Percentiles rank a stretch among this genome's conserved stretches.
These are phyloP conservation scores for Trichoderma harzianum DNA, from an alignment of 2,329 filamentous ascomycete species.

Conservation along the genomic window DNA sequence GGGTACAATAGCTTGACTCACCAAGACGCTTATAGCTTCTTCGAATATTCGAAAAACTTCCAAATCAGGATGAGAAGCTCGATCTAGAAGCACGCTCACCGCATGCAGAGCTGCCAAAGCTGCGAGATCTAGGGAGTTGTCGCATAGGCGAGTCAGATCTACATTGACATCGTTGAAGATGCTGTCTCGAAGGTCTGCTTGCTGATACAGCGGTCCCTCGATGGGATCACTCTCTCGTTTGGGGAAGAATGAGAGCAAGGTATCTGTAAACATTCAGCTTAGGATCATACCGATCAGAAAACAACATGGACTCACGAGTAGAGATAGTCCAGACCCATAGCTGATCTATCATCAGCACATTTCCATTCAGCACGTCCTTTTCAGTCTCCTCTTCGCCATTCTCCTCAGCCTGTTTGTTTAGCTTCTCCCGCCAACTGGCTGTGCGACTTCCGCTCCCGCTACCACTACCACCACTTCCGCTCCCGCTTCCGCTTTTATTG, in stretches of 20 bases:
- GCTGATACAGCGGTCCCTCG: conserved; percentile 54
- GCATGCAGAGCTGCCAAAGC: conserved; percentile 61
- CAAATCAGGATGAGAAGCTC: conserved; percentile 57
- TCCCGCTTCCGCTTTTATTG: conserved; percentile 29
- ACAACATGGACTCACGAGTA: conserved; percentile 39
- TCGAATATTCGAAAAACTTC: conserved; percentile 65
- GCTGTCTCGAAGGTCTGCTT: conserved; percentile 60
- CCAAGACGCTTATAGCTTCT: conserved; percentile 61
- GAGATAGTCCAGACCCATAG: conserved; percentile 61
- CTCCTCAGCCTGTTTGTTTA: conserved; percentile 22
- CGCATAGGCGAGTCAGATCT: conserved; percentile 59
- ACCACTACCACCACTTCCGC: conserved; percentile 26
- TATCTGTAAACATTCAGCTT: conserved; percentile 37
- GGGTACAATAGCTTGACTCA: conserved; percentile 28
- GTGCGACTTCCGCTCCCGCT: conserved; percentile 29
- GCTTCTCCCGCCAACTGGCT: conserved; percentile 28
- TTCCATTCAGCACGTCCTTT: conserved; percentile 48
- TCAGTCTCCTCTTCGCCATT: conserved; percentile 24
- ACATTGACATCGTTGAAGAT: conserved; percentile 65
- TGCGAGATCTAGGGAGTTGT: conserved; percentile 60
- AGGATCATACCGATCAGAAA: not conserved
- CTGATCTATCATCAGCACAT: conserved; percentile 65
- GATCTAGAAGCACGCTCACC: conserved; percentile 58
- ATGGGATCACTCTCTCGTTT: conserved; percentile 52
- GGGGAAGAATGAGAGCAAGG: conserved; percentile 53